Conservation (phyloP, 352 stramenopile genomes). For the Phytophthora meadii region DNA sequence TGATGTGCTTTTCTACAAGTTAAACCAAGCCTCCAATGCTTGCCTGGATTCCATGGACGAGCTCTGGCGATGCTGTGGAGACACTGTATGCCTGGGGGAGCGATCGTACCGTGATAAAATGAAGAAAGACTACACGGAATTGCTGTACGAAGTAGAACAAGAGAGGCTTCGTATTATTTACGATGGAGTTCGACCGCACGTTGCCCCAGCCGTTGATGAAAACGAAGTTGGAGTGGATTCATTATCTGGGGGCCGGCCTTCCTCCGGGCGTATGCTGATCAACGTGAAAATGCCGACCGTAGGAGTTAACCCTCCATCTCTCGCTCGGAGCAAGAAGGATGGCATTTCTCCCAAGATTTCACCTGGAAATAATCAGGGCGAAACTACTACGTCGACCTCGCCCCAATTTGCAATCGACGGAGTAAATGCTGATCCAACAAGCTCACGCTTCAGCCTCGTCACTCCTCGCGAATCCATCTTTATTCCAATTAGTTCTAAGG, state of each 20-base stretch:
- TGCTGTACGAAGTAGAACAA: constrained; percentile 77
- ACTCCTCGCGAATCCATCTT: constrained; percentile 66
- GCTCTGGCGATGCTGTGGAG: constrained; percentile 49
- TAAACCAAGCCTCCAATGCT: constrained; percentile 55
- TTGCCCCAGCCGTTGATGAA: constrained; percentile 24
- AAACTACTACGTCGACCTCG: not conserved
- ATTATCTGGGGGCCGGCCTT: not conserved
- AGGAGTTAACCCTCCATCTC: not conserved
- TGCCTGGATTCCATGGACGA: constrained; percentile 60
- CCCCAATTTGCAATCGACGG: constrained; percentile 15
- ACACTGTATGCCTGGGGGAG: constrained; percentile 50
- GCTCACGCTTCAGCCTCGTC: constrained; percentile 33
- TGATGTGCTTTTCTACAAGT: constrained; percentile 62
- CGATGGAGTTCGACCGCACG: constrained; percentile 25
- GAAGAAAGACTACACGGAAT: constrained; percentile 78
- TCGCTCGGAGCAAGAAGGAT: constrained; percentile 19
- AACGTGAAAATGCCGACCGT: constrained; percentile 21
- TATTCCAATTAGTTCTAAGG: constrained; percentile 31
- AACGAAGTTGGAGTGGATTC: constrained; percentile 4
- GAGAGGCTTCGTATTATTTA: constrained; percentile 74
- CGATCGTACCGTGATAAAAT: constrained; percentile 73
- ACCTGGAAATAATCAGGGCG: constrained; percentile 4
- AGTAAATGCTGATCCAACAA: constrained; percentile 10
- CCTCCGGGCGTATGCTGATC: constrained; percentile 25
- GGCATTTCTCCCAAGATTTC: constrained; percentile 2